Evolutionary conservation across 1,284 basidiomycete genomes (phyloP), one percentile per base, ranked within the genome.

Genomic region (Puccinia triticina): DNA sequence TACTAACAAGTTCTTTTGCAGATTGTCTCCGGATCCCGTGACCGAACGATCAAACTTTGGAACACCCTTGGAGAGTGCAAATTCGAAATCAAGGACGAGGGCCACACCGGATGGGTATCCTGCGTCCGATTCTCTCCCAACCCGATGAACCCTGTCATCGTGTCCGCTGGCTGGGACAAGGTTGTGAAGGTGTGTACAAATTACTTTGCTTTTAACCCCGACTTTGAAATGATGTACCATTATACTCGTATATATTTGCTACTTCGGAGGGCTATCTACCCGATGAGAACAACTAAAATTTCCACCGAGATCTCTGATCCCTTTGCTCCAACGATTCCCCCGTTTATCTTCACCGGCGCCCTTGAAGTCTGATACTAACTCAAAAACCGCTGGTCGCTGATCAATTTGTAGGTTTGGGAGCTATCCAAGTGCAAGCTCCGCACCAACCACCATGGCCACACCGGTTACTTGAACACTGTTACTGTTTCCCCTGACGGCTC

Each of bases 31-130:
- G 97, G 95, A 83, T 96, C 95, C 84, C 93, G 97, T 86, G 97
- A 99, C 91, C 91, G 91, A 88, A 93, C 93, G 80, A 99, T 99
- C 91, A 99, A 99, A 89, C 93, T 99, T 87, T 99, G 97, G 97
- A 99, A 99, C 90, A 99, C 97, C 84, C 92, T 99, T 85, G 97
- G 97, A 88, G 97, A 99, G 89, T 99, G 97, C 91, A 99, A 99
- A 89, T 99, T 95, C 89, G 94, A 98, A 89, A 99, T 99, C 89
- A 94, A 95, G 89, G 96, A 99, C 86, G 97, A 99, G 86, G 95
- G 96, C 85, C 97, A 98, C 90, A 89, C 91, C 83, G 95, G 96
- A 89, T 98, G 95, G 95, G 96, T 99, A 84, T 98, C 95, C 83
- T 99, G 97, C 89, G 97, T 99, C 78, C 93, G 97, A 88, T 99